Base-by-base conservation (phyloP, 2,329 filamentous ascomycete species). In the Phialemonium atrogriseum region DNA sequence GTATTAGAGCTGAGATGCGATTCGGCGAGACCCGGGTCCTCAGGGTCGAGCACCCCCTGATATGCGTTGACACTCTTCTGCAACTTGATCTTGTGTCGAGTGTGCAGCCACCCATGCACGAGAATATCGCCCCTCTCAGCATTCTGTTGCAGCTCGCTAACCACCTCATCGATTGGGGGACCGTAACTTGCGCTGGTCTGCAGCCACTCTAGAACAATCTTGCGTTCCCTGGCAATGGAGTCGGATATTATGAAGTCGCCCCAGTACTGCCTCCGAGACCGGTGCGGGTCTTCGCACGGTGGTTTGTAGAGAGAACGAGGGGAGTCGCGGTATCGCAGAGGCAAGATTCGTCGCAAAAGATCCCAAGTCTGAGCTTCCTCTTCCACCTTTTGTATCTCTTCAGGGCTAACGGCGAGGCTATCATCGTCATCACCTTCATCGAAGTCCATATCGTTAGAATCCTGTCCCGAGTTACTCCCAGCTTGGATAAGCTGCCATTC, bases 291-390 rank as follows among this genome's bases (percentile, higher is more conserved):
- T 37, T 39, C 46, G 37, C 25, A 45, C 7, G 24, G 27, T 15
- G 23, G 30, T 22, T 37, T 35, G 10, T 24, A 27, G 13, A 39
- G 47, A 17, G 45, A 53, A 34, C 56, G 48, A 41, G 52, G 51
- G 43, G 54, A 43, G 33, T 61, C 56, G 36, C 47, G 67, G 61
- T 85, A 80, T 46, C 84, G 73, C 41, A 85, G 56, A 9, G 80
- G 77, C 31, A 94, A 69, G 38, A 94, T 66, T 23, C 84, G 73
- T 29, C 77, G 72, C 36, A 96, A 62, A 17, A 96, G 66, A 49
- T 93, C 80, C 91, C 91, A 98, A 0, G 87, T 91, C 47, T 93
- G 85, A 24, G 79, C 76, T 57, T 98, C 91, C 41, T 82, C 71
- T 55, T 93, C 78, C 68, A 86, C 81, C 34, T 75, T 71, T 48